Conservation (phyloP, 352 stramenopile genomes). For the Globisporangium alternatum region DNA sequence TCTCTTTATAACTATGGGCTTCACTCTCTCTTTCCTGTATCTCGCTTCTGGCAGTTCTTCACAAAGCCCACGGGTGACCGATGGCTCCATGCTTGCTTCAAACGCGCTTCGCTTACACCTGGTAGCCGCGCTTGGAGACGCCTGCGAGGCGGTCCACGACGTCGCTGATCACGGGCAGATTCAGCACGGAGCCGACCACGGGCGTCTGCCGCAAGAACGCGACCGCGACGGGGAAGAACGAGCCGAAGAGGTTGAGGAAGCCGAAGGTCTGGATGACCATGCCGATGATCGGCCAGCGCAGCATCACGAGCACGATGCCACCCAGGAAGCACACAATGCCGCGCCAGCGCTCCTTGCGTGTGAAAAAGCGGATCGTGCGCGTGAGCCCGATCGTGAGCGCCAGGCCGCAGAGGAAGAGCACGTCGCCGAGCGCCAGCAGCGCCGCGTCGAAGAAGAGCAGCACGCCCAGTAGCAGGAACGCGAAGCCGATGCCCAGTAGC, state of each 20-base stretch:
- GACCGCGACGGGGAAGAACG: conserved; percentile 94
- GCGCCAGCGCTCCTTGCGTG: conserved; percentile 89
- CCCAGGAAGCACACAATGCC: conserved; percentile 94
- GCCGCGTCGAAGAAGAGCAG: conserved; percentile 95
- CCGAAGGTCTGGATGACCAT: conserved; percentile 94
- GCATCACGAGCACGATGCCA: conserved; percentile 91
- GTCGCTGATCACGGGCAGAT: conserved; percentile 77
- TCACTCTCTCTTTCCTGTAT: background rate
- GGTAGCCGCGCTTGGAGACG: conserved; percentile 82
- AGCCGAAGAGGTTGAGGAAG: conserved; percentile 95
- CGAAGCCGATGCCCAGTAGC: conserved; percentile 89
- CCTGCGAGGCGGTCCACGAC: conserved; percentile 84
- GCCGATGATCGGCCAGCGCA: conserved; percentile 90
- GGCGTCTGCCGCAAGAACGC: conserved; percentile 92
- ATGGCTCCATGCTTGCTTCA: background rate
- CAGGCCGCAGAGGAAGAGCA: conserved; percentile 92
- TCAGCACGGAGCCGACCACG: conserved; percentile 87
- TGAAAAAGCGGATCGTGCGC: conserved; percentile 94
- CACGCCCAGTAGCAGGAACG: conserved; percentile 92
- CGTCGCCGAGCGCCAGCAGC: conserved; percentile 91
- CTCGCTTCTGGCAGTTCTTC: no score
- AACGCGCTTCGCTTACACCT: conserved; percentile 48
- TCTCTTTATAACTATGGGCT: background rate
- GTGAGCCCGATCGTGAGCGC: conserved; percentile 93
- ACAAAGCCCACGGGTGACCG: no score